A percentile compares a stretch with the other conserved stretches of the same genome.
Conservation (phyloP, 2,329 filamentous ascomycete genomes). For the Pseudogymnoascus sp. region DNA sequence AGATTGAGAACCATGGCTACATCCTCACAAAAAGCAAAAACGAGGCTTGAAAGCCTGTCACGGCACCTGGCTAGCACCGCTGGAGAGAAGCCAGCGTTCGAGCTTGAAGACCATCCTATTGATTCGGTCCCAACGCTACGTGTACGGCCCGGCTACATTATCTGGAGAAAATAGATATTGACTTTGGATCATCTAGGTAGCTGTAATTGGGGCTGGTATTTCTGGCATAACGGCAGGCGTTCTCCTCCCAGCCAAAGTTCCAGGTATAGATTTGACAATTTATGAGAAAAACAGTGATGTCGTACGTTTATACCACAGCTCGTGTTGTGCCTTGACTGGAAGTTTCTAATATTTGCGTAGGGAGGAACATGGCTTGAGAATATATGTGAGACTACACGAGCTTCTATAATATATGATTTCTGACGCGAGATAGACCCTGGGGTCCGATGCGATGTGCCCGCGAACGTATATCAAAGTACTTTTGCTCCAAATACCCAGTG, state of each 20-base stretch:
- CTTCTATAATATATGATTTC: slow-evolving; percentile 31
- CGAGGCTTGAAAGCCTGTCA: background rate
- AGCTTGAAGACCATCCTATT: slow-evolving; percentile 33
- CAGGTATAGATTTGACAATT: slow-evolving; percentile 55
- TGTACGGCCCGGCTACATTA: background rate
- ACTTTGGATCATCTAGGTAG: slow-evolving; percentile 31
- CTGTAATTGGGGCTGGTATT: slow-evolving; percentile 56
- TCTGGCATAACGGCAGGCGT: slow-evolving; percentile 56
- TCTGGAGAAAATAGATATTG: background rate
- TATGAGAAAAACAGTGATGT: slow-evolving; percentile 62
- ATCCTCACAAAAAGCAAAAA: background rate
- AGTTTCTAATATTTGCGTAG: slow-evolving; percentile 21
- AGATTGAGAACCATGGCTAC: background rate
- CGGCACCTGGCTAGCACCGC: background rate
- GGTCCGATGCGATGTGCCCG: slow-evolving; percentile 55
- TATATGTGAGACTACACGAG: slow-evolving; percentile 22
- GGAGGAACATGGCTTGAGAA: slow-evolving; percentile 49
- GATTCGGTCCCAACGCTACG: slow-evolving; percentile 12
- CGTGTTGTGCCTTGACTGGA: slow-evolving; percentile 35
- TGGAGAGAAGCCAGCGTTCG: slow-evolving; percentile 20
- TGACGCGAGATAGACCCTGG: slow-evolving; percentile 45
- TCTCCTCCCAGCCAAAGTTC: slow-evolving; percentile 60
- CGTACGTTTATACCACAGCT: slow-evolving; percentile 40
- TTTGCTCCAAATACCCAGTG: slow-evolving; percentile 62
- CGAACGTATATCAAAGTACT: slow-evolving; percentile 61